Evolutionary conservation across 495 filamentous ascomycete genomes (phyloP).

Genomic region (Baudoinia panamericana): DNA sequence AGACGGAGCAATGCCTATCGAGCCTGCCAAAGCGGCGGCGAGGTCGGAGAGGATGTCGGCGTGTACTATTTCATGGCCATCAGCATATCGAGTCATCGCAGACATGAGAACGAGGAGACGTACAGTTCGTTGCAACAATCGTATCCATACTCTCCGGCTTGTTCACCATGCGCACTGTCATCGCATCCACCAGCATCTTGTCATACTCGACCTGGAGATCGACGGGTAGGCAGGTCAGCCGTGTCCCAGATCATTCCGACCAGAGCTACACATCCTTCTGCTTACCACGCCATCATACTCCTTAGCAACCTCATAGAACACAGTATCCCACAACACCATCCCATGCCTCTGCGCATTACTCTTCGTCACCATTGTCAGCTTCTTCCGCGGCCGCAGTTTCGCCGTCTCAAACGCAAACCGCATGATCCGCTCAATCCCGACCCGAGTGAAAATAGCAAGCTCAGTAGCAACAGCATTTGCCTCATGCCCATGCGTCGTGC

Average conservation of each 20-base stretch:
- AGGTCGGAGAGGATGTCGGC: constrained; percentile 35
- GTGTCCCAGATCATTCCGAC: no score
- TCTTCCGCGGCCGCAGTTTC: constrained; percentile 24
- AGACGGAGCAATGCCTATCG: constrained; percentile 37
- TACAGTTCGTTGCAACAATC: constrained; percentile 32
- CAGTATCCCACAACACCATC: constrained; percentile 33
- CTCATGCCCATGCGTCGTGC: constrained; percentile 25
- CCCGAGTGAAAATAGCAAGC: constrained; percentile 29
- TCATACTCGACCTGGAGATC: no score
- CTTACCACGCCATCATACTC: constrained; percentile 28
- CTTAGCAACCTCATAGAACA: constrained; percentile 28
- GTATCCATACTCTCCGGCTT: constrained; percentile 30
- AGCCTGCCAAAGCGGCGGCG: constrained; percentile 33
- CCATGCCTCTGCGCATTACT: constrained; percentile 32
- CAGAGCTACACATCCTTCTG: no score
- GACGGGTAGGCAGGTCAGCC: no score
- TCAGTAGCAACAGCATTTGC: constrained; percentile 27
- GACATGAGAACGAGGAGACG: constrained; percentile 1
- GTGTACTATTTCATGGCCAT: constrained; percentile 21
- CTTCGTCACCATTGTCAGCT: constrained; percentile 34
- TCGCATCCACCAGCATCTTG: constrained; percentile 34
- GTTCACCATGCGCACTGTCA: constrained; percentile 32
- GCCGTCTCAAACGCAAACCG: constrained; percentile 32
- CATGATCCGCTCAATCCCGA: constrained; percentile 32
- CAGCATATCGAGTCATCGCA: no score